Percentiles rank a stretch among this genome's conserved stretches.
Conservation (phyloP, 2,329 filamentous ascomycete genomes). For the Colletotrichum abscissum region DNA sequence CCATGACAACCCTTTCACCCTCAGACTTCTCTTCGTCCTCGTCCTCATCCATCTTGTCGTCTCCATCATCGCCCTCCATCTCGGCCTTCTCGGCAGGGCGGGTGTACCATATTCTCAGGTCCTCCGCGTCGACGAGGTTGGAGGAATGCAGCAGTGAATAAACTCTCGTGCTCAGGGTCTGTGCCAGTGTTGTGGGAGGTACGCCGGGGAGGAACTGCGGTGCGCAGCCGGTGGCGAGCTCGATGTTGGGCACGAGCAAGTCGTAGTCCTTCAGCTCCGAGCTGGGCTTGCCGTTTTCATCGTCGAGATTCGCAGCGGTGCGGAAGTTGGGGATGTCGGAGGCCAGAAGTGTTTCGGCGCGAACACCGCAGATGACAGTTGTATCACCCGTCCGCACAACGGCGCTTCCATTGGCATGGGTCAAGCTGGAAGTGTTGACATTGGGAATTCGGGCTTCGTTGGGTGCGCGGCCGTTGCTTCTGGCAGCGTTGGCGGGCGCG, state of each 20-base stretch:
- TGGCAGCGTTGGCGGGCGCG: slow-evolving; percentile 60
- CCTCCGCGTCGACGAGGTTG: slow-evolving; percentile 71
- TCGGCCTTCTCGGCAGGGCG: slow-evolving; percentile 59
- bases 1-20: slow-evolving; percentile 67
- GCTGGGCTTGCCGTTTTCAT: slow-evolving; percentile 36
- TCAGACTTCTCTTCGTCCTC: slow-evolving; percentile 44
- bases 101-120: slow-evolving; percentile 79
- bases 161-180: slow-evolving; percentile 85
- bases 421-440: slow-evolving; percentile 84
- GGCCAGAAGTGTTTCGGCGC: slow-evolving; percentile 84
- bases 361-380: slow-evolving; percentile 92
- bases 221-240: slow-evolving; percentile 89
- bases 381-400: slow-evolving; percentile 91
- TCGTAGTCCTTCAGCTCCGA: slow-evolving; percentile 71
- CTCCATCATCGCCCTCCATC: slow-evolving; percentile 53
- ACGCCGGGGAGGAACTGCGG: slow-evolving; percentile 87
- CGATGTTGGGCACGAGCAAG: slow-evolving; percentile 92
- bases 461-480: slow-evolving; percentile 84
- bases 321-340: slow-evolving; percentile 78
- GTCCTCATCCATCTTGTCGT: slow-evolving; percentile 47
- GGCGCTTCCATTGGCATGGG: slow-evolving; percentile 90
- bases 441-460: slow-evolving; percentile 77
- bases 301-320: slow-evolving; percentile 45
- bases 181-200: slow-evolving; percentile 82
- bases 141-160: slow-evolving; percentile 81